Evolutionary conservation across 257 asterid genomes (phyloP).

Genomic region (Salvia hispanica): DNA sequence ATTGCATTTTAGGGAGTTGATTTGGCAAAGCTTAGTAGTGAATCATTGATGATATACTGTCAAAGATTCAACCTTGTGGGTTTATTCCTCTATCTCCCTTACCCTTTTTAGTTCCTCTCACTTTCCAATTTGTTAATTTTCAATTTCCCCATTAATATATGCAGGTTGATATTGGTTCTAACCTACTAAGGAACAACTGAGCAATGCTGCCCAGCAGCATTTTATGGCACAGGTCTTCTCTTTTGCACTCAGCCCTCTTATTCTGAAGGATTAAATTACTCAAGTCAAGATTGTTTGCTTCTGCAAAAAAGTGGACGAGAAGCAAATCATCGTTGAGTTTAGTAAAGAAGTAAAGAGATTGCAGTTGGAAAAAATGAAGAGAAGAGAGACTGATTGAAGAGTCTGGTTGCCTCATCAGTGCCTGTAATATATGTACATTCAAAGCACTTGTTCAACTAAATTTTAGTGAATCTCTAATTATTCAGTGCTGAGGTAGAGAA

Average conservation of each 20-base stretch:
- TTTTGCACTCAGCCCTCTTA: neutral
- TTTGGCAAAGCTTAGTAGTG: constrained; percentile 72
- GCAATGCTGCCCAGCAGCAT: constrained; percentile 66
- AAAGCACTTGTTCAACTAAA: constrained; percentile 37
- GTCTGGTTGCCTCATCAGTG: constrained; percentile 13
- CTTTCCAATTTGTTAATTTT: neutral
- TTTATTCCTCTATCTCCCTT: constrained; percentile 6
- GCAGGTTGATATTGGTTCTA: constrained; percentile 62
- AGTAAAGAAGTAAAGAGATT: constrained; percentile 68
- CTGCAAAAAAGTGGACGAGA: constrained; percentile 65
- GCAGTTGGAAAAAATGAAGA: constrained; percentile 48
- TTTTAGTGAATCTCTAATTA: constrained; percentile 51
- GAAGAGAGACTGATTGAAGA: constrained; percentile 34
- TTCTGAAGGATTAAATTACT: neutral
- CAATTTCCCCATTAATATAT: constrained; percentile 9
- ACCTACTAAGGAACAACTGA: constrained; percentile 69
- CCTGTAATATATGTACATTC: constrained; percentile 41
- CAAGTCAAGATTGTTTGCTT: constrained; percentile 20
- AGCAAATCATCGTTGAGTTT: constrained; percentile 70
- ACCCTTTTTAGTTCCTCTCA: neutral
- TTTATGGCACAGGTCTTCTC: constrained; percentile 69
- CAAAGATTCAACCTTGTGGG: constrained; percentile 73
- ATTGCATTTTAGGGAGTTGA: constrained; percentile 53
- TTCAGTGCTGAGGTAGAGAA: too few species aligned
- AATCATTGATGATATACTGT: constrained; percentile 85